Evolutionary conservation across 345 rosid genomes (phyloP), one percentile per base, ranked within the genome.

Genomic region (Camelina sativa): DNA sequence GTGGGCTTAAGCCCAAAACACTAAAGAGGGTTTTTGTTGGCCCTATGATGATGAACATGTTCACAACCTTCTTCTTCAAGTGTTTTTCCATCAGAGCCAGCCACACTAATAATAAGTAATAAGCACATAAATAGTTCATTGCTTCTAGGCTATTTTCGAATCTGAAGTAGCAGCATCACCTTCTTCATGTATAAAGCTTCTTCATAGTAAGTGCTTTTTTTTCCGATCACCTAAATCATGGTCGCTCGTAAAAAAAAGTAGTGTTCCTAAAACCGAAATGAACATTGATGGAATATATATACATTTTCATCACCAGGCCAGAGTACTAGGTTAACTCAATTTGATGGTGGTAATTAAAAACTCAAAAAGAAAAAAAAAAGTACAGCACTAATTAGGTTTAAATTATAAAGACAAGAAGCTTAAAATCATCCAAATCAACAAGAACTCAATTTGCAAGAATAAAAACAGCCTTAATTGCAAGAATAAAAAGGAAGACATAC

Each of bases 1-100:
- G 12, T 75, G 79, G 79, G 67, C 79, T 68, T 59, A 40, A 13
- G 52, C 64, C 63, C 64, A 69, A 60, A 59, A 59, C 0, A 0
- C 2, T 28, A 4, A 1, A 5, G 60, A 28, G 6, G 35, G 35
- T 11, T 16, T 16, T 15, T 10, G 0, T 28, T 0, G 68, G n/a
- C 10, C 54, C 12, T 3, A 17, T 37, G 7, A n/a, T 48, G 38
- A 11, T 37, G 38, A 51, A 58, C 51, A 50, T 47, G 28, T 59
- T 59, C 48, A 10, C 35, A 22, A 20, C 50, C 40, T 59, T 57
- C 40, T 59, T 57, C 19, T 43, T 44, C 43, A 44, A 56, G 13
- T 56, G 54, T 52, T 0, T 38, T 7, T 38, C 7, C 44, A 54
- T 55, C 6, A 20, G 37, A 28, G 30, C 1, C 30, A 28, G 30